Percentiles rank a stretch among this genome's conserved stretches.
phyloP scores from a whole-genome alignment of 192 early-diverging fungal genomes.

The Borealophlyctis nickersoniae region DNA sequence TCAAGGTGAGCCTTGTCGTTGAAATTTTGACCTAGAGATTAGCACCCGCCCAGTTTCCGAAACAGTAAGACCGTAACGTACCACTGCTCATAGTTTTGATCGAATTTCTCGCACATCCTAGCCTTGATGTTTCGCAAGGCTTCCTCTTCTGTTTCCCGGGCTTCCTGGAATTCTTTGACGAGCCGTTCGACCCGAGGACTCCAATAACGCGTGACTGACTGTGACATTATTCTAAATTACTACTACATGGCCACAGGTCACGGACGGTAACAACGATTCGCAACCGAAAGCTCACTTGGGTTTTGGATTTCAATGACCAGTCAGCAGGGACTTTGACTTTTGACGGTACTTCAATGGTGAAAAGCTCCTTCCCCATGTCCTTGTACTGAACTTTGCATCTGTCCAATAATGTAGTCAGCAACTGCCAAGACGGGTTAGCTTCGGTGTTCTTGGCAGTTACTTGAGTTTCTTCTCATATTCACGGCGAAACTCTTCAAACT shows the following conservation, averaged over 20 bases:
- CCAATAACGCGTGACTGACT: constrained; percentile 79
- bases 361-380: constrained; percentile 93
- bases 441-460: constrained; percentile 35
- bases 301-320: constrained; percentile 77
- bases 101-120: constrained; percentile 81
- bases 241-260: too few relatives aligned
- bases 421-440: not conserved
- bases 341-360: constrained; percentile 86
- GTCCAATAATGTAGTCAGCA: not conserved
- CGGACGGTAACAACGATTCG: too few relatives aligned
- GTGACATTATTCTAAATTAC: too few relatives aligned
- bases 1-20: constrained; percentile 48
- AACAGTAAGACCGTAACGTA: not conserved
- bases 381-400: constrained; percentile 71
- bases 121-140: constrained; percentile 72
- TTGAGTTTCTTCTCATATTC: constrained; percentile 63
- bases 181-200: constrained; percentile 60
- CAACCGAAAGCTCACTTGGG: too few relatives aligned
- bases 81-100: constrained; percentile 70
- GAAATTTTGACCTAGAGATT: not conserved
- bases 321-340: constrained; percentile 68
- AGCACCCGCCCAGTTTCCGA: not conserved
- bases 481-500: constrained; percentile 65
- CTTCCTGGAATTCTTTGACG: constrained; percentile 73
- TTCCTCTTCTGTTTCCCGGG: constrained; percentile 72